Evolutionary conservation across 2,329 filamentous ascomycete species (phyloP).

Genomic region (Aspergillus aculeatus): DNA sequence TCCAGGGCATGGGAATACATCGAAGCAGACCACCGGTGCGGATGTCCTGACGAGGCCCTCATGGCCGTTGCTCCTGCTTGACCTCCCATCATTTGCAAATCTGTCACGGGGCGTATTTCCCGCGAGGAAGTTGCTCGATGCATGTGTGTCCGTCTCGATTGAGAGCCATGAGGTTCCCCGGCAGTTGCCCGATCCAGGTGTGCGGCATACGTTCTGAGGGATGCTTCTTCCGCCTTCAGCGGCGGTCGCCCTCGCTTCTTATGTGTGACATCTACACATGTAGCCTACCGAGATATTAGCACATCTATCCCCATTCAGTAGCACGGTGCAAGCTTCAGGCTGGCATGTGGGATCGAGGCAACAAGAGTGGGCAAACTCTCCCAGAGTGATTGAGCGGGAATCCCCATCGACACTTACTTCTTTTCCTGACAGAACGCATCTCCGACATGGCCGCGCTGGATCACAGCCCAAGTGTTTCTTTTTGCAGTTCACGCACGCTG

Average conservation of each 20-base stretch:
- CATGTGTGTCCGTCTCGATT: constrained; percentile 25
- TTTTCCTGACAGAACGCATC: constrained; percentile 48
- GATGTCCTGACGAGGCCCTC: constrained; percentile 24
- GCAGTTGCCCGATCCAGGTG: constrained; percentile 28
- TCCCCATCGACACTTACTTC: constrained; percentile 35
- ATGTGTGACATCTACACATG: constrained; percentile 48
- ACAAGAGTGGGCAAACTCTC: not conserved
- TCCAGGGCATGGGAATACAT: constrained; percentile 32
- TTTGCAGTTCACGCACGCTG: constrained; percentile 51
- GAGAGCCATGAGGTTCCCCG: constrained; percentile 26
- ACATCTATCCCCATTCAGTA: not conserved
- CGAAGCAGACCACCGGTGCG: constrained; percentile 34
- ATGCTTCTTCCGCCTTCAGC: constrained; percentile 43
- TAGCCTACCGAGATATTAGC: constrained; percentile 28
- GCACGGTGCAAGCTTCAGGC: not conserved
- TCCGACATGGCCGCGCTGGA: constrained; percentile 45
- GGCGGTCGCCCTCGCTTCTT: constrained; percentile 48
- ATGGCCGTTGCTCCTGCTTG: constrained; percentile 20
- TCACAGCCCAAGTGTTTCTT: constrained; percentile 50
- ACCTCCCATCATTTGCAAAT: constrained; percentile 31
- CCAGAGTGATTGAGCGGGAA: not conserved
- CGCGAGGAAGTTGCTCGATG: constrained; percentile 39
- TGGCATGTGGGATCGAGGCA: not conserved
- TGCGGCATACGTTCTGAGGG: constrained; percentile 31
- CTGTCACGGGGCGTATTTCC: constrained; percentile 39